Evolutionary conservation across 2,329 filamentous ascomycete genomes (phyloP), one percentile per base, ranked within the genome.

Genomic region (Cadophora sp.): DNA sequence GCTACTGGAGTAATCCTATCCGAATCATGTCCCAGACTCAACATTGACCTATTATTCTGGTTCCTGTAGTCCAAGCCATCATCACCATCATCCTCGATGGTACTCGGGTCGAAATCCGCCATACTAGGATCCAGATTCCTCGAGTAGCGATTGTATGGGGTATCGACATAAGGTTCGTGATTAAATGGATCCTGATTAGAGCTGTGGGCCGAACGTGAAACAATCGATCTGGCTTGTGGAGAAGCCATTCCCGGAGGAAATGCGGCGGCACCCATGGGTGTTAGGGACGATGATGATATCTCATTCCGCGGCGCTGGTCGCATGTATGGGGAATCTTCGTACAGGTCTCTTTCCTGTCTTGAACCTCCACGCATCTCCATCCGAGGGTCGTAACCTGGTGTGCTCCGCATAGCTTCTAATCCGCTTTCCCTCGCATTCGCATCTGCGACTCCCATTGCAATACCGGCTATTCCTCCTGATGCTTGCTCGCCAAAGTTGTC

Each of bases 61-160:
- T 77, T 79, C 60, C 78, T 80, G 72, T 86, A 89, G 4, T 86
- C 83, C 61, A 96, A 84, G 1, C 91, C 93, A 76, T 97, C 94
- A 74, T 97, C 94, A 33, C 92, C 93, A 75, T 97, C 94, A 77
- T 97, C 94, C 24, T 86, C 87, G 70, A 97, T 94, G 16, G 90
- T 89, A 74, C 91, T 88, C 2, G 94, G 93, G 76, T 97, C 75
- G 51, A 77, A 75, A 16, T 74, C 72, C 3, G 61, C 69, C 41
- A 77, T 33, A 24, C 58, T 72, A 1, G 76, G 73, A 59, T 77
- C 75, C 24, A 77, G 22, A 53, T 73, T 75, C 43, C 73, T 67
- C 13, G 75, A 76, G 36, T 76, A 74, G 62, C 75, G 72, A 55
- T 73, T 65, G 48, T 73, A 72, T 27, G 68, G 71, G 50, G 67